Conservation (phyloP, 371 early-diverging fungal species). For the Saksenaea oblongispora region DNA sequence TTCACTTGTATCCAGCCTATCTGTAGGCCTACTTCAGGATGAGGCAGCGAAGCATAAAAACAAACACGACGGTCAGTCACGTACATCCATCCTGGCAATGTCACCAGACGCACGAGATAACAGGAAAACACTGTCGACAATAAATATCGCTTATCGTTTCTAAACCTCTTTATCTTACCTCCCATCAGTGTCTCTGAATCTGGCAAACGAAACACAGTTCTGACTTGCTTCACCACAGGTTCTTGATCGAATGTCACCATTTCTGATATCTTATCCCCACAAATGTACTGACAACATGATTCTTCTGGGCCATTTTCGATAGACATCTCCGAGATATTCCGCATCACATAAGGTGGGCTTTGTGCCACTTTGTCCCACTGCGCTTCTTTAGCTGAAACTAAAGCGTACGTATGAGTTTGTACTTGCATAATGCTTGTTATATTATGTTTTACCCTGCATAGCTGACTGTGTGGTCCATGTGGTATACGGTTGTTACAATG, state of each 20-base stretch:
- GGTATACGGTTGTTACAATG: background rate
- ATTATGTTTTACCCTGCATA: background rate
- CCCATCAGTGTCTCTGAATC: slow-evolving; percentile 17
- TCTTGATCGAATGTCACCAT: slow-evolving; percentile 12
- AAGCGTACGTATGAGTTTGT: background rate
- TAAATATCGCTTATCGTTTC: background rate
- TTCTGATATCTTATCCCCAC: slow-evolving; percentile 16
- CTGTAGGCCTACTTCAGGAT: slow-evolving; percentile 12
- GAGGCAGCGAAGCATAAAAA: slow-evolving; percentile 71
- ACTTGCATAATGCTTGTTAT: background rate
- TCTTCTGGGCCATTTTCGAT: slow-evolving; percentile 22
- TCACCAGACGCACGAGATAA: slow-evolving; percentile 65
- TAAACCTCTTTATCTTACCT: slow-evolving; percentile 9
- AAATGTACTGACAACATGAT: background rate
- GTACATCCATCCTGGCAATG: slow-evolving; percentile 74
- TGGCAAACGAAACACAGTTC: slow-evolving; percentile 13
- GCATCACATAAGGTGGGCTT: background rate
- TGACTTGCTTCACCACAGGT: background rate
- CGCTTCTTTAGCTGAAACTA: background rate
- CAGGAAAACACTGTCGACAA: slow-evolving; percentile 65
- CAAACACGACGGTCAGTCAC: slow-evolving; percentile 64
- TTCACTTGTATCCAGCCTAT: slow-evolving; percentile 25
- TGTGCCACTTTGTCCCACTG: background rate
- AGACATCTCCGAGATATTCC: slow-evolving; percentile 29
- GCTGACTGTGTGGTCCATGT: background rate